Evolutionary conservation across 1,284 basidiomycete species (phyloP), one percentile per base, ranked within the genome.

Genomic region (Omphalotus olearius): DNA sequence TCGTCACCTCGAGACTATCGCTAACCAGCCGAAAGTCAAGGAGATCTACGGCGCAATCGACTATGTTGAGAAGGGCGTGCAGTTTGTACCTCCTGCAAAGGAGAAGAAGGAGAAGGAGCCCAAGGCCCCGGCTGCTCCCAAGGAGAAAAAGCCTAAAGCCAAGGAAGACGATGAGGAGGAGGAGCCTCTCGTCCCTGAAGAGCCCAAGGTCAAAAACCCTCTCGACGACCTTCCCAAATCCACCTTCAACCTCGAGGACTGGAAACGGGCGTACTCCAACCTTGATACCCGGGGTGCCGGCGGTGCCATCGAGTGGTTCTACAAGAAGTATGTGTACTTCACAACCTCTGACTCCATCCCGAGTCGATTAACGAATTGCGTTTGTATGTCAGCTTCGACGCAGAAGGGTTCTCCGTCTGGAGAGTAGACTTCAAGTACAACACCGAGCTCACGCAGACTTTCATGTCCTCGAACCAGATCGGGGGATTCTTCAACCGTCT

Each of bases 251-350:
- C 85, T 98, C 53, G 95, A 98, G 71, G 94, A 98, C 74, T 97
- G 92, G 91, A 98, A 98, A 76, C 86, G 93, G 50, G 87, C 90
- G 54, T 98, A 98, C 80, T 97, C 93, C 62, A 98, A 98, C 87
- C 87, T 89, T 72, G 95, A 98, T 52, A 98, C 95, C 36, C 84
- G 90, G 54, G 88, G 87, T 36, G 58, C 84, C 18, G 83, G 69
- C 47, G 89, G 89, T 53, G 62, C 88, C 43, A 60, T 91, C 20
- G 88, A 92, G 67, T 95, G 91, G 91, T 88, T 95, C 81, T 93
- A 94, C 78, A 65, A 91, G 69, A 86, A 93, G 88, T 92, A 60
- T 50, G 83, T 72, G 14, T 23, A 23, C 17, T 13, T 51, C 3
- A 28, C n/a, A 17, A 17, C 7, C 18, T 35, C 38, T 36, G 18